Base-by-base conservation (phyloP, 176 grass and related monocot genomes). In the Puya raimondii region DNA sequence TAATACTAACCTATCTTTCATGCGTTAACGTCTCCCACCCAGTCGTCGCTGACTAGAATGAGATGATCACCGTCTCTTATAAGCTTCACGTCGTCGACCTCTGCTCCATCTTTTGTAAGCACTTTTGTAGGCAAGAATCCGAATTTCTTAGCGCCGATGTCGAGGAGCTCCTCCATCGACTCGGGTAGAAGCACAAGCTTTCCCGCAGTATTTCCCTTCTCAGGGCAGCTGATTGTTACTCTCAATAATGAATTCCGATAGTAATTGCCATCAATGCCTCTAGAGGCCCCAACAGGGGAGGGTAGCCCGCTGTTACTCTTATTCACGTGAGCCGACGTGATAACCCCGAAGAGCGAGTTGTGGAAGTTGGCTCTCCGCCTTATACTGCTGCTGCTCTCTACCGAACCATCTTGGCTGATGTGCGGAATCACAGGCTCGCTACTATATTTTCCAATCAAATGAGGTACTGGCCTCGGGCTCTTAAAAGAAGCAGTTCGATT, bases 31-130 rank as follows among this genome's bases (percentile, higher is more conserved):
- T n/a, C 13, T 50, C 33, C 17, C 64, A 25, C 52, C 77, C 83
- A 83, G 3, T 70, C 82, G 67, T 76, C 47, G 63, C 76, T 80
- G 52, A 47, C 87, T 22, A 99, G 84, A 76, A 88, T 56, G 69
- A 99, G 75, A 47, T 66, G 84, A 74, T 99, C 94, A 4, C 94
- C 87, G 3, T 99, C 94, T 79, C 94, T 86, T 51, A 99, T 88
- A 65, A 93, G 72, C 13, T 79, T 83, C 10, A 91, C 51, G 68
- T 91, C 94, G 53, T 93, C 90, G 47, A 99, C 75, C 84, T 99
- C 94, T 2, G 84, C 87, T 5, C 89, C 84, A 42, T 88, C 89
- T 20, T 29, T 57, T 1, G 84, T 93, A 61, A 91, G 74, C 71
- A 93, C 85, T 71, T 76, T 99, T 22, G 66, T 75, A 20, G 75